Percentiles rank a stretch among this genome's conserved stretches.
Evolutionary conservation across 352 stramenopile species (phyloP).

Genomic region (Phytopythium boreale): DNA sequence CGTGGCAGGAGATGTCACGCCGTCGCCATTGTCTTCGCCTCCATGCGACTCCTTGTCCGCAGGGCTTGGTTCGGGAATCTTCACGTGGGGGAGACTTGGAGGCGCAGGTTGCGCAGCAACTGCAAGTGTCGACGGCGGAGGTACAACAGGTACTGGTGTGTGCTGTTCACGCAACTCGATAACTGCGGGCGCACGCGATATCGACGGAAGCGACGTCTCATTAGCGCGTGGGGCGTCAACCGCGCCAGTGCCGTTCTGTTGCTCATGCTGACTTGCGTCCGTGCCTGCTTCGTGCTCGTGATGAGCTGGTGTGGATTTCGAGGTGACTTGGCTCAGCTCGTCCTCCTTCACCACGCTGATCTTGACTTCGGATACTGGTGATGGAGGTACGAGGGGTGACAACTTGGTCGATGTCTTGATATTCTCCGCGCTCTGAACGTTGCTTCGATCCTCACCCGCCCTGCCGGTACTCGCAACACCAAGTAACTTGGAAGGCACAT

Average conservation of each 20-base stretch:
- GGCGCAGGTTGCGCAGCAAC: not conserved
- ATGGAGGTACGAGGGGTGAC: not conserved
- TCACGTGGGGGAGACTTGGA: not conserved
- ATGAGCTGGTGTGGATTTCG: not conserved
- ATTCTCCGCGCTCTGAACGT: not conserved
- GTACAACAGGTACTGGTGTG: not conserved
- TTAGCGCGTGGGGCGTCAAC: not conserved
- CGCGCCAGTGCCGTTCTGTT: no score
- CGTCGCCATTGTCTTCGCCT: not conserved
- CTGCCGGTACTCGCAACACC: not conserved
- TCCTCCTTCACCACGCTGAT: not conserved
- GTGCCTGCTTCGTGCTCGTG: not conserved
- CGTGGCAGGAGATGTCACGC: conserved; percentile 5
- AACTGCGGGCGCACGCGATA: not conserved
- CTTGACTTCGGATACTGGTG: not conserved
- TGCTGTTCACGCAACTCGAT: not conserved
- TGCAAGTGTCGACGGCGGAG: not conserved
- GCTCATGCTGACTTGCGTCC: not conserved
- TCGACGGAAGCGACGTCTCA: not conserved
- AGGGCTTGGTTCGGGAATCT: not conserved
- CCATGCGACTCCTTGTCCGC: not conserved
- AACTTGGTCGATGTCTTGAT: not conserved
- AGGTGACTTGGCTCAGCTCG: not conserved
- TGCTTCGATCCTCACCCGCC: not conserved
- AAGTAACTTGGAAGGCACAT: not conserved